These are phyloP conservation scores for Penicillium ucsense DNA, from an alignment of 495 filamentous ascomycete species.

Conservation along the genomic window DNA sequence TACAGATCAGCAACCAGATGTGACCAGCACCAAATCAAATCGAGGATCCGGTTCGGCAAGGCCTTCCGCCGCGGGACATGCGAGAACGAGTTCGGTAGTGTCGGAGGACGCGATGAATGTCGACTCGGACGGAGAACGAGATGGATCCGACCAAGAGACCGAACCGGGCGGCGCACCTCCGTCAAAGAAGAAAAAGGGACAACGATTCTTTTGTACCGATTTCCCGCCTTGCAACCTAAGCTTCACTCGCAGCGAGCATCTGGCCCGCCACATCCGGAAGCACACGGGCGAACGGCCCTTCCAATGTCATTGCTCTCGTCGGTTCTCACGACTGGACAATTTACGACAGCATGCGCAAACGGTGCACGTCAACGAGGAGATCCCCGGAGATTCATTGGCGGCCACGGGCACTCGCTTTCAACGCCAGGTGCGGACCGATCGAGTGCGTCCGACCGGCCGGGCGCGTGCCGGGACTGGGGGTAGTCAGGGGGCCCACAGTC, in stretches of 20 bases:
- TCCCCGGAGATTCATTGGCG: slow-evolving; percentile 84
- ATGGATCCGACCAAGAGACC: slow-evolving; percentile 66
- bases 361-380: slow-evolving; percentile 95
- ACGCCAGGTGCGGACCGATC: slow-evolving; percentile 79
- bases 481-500: slow-evolving; percentile 53
- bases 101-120: slow-evolving; percentile 68
- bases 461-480: slow-evolving; percentile 66
- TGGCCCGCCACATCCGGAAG: slow-evolving; percentile 93
- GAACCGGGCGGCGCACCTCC: slow-evolving; percentile 56
- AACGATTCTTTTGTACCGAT: slow-evolving; percentile 94
- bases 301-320: slow-evolving; percentile 88
- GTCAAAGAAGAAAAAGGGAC: slow-evolving; percentile 91
- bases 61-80: slow-evolving; percentile 9
- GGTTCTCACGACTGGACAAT: slow-evolving; percentile 96
- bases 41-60: slow-evolving; percentile 6
- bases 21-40: slow-evolving; percentile 1
- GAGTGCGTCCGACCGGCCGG: slow-evolving; percentile 64
- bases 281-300: slow-evolving; percentile 97
- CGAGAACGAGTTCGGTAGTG: slow-evolving; percentile 23
- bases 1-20: slow-evolving; percentile 12
- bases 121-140: slow-evolving; percentile 64
- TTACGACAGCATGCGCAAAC: slow-evolving; percentile 95
- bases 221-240: slow-evolving; percentile 91
- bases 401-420: slow-evolving; percentile 92
- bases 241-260: slow-evolving; percentile 92